These are phyloP conservation scores for Lactarius sanguifluus DNA, from an alignment of 768 basidiomycete genomes.

Conservation along the genomic window DNA sequence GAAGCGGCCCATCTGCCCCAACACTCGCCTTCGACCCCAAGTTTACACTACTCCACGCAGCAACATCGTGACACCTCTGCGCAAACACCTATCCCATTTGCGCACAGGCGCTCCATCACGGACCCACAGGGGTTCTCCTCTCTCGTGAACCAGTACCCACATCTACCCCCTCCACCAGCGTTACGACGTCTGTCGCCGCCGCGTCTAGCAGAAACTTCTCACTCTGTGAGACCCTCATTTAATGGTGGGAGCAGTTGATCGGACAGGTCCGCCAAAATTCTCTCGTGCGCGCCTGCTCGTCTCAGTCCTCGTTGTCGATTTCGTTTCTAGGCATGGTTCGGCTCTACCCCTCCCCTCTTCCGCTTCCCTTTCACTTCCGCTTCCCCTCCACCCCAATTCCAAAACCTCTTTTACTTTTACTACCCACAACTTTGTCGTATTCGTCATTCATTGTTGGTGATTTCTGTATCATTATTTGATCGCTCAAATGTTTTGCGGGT, in stretches of 20 bases:
- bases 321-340: conserved; percentile 9
- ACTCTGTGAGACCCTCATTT: conserved; percentile 26
- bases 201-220: conserved; percentile 23
- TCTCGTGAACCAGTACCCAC: conserved; percentile 48
- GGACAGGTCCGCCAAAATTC: neutral
- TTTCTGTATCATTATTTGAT: conserved; percentile 30
- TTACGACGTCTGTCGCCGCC: conserved; percentile 32
- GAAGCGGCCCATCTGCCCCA: conserved; percentile 25
- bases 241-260: conserved; percentile 22
- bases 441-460: conserved; percentile 23
- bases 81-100: conserved; percentile 49
- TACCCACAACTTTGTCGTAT: conserved; percentile 16
- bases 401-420: conserved; percentile 8
- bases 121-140: conserved; percentile 52
- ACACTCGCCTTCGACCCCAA: conserved; percentile 36
- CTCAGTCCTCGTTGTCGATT: conserved; percentile 4
- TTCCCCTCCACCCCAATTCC: neutral
- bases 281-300: neutral
- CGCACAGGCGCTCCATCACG: conserved; percentile 56
- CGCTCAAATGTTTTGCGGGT: conserved; percentile 25
- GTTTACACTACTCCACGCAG: conserved; percentile 38
- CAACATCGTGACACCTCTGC: conserved; percentile 30
- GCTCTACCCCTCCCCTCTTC: neutral
- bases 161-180: conserved; percentile 49
- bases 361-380: neutral